Evolutionary conservation across 148 eudicot species (phyloP).

Genomic region (Spergularia marina): DNA sequence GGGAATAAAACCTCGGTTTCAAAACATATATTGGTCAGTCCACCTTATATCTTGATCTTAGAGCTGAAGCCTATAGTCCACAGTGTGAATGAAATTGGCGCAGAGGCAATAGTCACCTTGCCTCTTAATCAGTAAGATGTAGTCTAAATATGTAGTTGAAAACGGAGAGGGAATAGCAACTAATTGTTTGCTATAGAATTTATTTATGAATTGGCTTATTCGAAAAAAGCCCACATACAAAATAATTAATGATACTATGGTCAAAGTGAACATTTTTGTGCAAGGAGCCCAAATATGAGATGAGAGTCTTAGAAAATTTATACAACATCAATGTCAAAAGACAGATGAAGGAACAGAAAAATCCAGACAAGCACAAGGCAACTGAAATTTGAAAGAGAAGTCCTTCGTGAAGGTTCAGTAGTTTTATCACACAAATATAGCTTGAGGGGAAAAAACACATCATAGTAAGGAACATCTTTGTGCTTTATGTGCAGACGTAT

Average conservation of each 20-base stretch:
- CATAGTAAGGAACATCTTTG: not conserved
- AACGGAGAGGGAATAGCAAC: not conserved
- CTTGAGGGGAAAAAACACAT: not conserved
- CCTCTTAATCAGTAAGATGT: not conserved
- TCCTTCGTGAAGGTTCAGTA: not conserved
- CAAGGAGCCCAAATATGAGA: not conserved
- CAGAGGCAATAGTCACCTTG: too few species aligned
- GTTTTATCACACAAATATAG: not conserved
- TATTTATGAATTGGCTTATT: not conserved
- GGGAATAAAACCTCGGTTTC: not conserved
- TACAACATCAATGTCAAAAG: not conserved
- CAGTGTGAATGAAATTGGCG: too few species aligned
- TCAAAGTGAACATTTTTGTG: not conserved
- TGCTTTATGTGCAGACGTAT: conserved; percentile 7
- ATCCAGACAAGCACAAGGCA: not conserved
- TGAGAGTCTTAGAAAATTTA: not conserved
- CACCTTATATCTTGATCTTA: too few species aligned
- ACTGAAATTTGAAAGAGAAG: not conserved
- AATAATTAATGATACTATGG: not conserved
- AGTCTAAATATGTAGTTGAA: not conserved
- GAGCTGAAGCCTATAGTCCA: too few species aligned
- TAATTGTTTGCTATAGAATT: not conserved
- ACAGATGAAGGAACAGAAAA: not conserved
- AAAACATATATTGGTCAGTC: not conserved
- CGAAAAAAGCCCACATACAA: not conserved